Conservation (phyloP, 352 stramenopile species). For the Phytophthora quininea region DNA sequence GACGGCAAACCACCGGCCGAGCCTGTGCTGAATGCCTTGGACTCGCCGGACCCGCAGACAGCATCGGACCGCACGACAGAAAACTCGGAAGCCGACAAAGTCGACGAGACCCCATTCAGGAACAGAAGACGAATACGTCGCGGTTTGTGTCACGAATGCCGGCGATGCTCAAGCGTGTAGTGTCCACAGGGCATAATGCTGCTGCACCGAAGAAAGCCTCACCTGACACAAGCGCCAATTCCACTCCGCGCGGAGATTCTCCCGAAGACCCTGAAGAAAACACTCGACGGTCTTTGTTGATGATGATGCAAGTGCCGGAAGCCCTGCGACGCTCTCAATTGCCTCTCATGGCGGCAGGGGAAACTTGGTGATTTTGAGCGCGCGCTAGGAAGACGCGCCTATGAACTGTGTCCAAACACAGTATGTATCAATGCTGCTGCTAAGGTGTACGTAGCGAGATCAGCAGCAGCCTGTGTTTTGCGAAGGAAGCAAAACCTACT, state of each 20-base stretch:
- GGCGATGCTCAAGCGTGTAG: constrained; percentile 52
- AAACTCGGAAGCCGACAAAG: constrained; percentile 16
- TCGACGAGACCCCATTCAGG: constrained; percentile 1
- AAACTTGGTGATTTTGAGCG: constrained; percentile 33
- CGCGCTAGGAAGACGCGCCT: not conserved
- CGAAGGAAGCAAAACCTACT: constrained; percentile 29
- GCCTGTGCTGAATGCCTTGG: not conserved
- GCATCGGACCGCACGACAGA: constrained; percentile 15
- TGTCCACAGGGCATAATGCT: constrained; percentile 34
- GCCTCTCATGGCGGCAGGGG: constrained; percentile 65
- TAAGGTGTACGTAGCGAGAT: constrained; percentile 6
- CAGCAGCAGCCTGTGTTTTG: constrained; percentile 24
- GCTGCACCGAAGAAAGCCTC: constrained; percentile 25
- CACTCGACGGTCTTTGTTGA: constrained; percentile 62
- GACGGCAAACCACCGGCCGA: constrained; percentile 22
- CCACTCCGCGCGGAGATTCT: constrained; percentile 23
- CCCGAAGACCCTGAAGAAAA: constrained; percentile 43
- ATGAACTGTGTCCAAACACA: constrained; percentile 23
- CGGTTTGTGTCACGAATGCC: constrained; percentile 72
- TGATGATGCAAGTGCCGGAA: constrained; percentile 70
- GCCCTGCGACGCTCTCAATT: constrained; percentile 53
- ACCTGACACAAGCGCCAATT: constrained; percentile 33
- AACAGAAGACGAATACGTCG: constrained; percentile 33
- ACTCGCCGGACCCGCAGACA: constrained; percentile 19
- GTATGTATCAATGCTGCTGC: constrained; percentile 24